Base-by-base conservation (phyloP, 139 green algal genomes). In the Coelastrella sp. region DNA sequence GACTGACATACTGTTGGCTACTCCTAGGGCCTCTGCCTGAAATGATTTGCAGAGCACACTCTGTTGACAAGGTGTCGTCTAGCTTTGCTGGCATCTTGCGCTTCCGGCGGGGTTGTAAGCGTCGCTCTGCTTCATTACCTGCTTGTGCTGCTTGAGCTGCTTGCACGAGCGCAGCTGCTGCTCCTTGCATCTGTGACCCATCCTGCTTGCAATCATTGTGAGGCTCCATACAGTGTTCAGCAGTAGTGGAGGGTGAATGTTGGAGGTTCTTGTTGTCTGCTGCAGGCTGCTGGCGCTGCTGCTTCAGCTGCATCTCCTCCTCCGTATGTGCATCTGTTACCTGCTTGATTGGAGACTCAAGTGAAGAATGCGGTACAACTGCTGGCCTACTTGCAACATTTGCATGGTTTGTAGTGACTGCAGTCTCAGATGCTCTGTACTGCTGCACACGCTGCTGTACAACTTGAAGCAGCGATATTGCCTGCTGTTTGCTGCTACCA, bases 31-130 rank as follows among this genome's bases (percentile, higher is more conserved):
- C 53, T 21, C 53, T 64, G 53, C 53, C 53, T 64, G 53, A 64
- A 5, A 64, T 27, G 53, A 64, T 64, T 21, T 64, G 53, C 53
- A 64, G 21, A 9, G 30, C 62, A 69, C 27, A 69, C 15, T 69
- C 62, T 40, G 62, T 69, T 38, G 62, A 40, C 30, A 69, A 4
- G 1, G 62, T 69, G 27, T 69, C 62, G 17, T 69, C 62, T 9
- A 69, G 62, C 62, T 69, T 69, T 19, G 62, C 15, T 38, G 62
- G 62, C 62, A 69, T 40, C 62, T 69, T 69, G 30, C 62, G 27
- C 8, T 38, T 40, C 9, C 62, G 62, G 8, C 30, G 38, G 15
- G 62, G 62, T 21, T 40, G 38, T 15, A 21, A 8, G 23, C 30
- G 30, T 6, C 30, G 8, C 7, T 38, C 62, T 40, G 62, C 62